Base-by-base conservation (phyloP, 345 rosid species). In the Syzygium jambos region DNA sequence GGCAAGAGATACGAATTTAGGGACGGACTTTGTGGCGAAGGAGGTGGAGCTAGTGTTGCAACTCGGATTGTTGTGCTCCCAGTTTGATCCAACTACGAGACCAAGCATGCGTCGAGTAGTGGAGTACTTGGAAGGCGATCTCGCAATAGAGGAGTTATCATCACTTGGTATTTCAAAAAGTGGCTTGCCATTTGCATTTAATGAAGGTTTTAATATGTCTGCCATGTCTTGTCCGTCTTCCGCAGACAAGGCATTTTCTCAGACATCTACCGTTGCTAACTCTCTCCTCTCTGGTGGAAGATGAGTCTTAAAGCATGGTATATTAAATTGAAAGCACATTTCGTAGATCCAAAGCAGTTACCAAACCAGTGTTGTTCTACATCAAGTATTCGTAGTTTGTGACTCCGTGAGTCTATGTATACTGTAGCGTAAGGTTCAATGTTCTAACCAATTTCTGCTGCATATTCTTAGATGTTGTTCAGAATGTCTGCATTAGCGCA, bases 1-100 rank as follows among this genome's bases (percentile, higher is more conserved):
- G 80, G 91, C 89, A 22, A 88, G 55, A 53, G 95, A 93, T 84
- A 87, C 92, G 9, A 92, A 90, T 61, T 85, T 93, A 9, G 91
- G 84, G 89, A 88, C 43, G 3, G 89, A 87, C 11, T 84, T 68
- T 7, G 84, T 30, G 59, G 68, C 53, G 1, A 89, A 87, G 52
- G 93, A 94, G 89, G 88, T 94, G 84, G 91, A 91, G 92, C 57
- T 90, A 87, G 94, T 90, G 34, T 38, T 92, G 92, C 90, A 89
- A 43, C 46, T 43, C 7, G 46, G 46, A 43, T 43, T 43, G 46
- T 43, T 43, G 46, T 43, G 46, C 46, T 88, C 91, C 52, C 89
- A 88, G 51, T 73, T 87, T 0, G 87, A 86, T 4, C 90, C 93
- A 1, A 91, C 88, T 56, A 53, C 85, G 0, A 90, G 93, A 78